phyloP scores from a whole-genome alignment of 306 rosid genomes.

The Herpetospermum pedunculosum region DNA sequence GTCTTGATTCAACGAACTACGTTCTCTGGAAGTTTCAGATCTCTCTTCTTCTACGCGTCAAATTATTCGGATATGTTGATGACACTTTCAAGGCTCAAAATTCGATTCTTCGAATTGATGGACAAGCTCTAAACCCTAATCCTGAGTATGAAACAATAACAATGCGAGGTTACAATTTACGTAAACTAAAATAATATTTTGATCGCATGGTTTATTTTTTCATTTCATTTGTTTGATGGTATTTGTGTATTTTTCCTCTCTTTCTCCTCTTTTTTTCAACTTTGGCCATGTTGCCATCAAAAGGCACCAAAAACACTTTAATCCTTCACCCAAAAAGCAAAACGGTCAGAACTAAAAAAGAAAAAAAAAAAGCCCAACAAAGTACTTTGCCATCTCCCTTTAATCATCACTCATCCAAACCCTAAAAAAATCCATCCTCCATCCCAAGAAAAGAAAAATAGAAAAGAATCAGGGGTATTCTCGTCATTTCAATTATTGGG shows the following conservation, averaged over 20 bases:
- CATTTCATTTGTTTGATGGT: background rate
- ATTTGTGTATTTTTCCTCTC: background rate
- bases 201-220: too few relatives aligned
- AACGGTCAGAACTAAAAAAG: background rate
- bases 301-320: constrained; percentile 15
- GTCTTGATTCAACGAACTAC: too few relatives aligned
- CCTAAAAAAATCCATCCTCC: background rate
- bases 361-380: background rate
- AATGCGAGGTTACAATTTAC: too few relatives aligned
- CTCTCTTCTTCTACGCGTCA: too few relatives aligned
- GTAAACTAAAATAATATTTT: too few relatives aligned
- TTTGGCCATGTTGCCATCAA: constrained; percentile 9
- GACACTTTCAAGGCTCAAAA: too few relatives aligned
- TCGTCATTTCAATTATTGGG: background rate
- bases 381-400: constrained; percentile 8
- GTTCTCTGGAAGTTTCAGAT: too few relatives aligned
- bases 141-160: too few relatives aligned
- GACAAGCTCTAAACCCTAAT: too few relatives aligned
- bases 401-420: constrained; percentile 6
- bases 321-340: constrained; percentile 11
- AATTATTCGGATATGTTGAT: too few relatives aligned
- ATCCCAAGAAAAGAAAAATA: background rate
- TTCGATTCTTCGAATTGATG: too few relatives aligned
- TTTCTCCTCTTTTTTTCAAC: background rate
- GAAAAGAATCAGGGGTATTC: background rate